Percentiles rank a stretch among this genome's conserved stretches.
phyloP scores from a whole-genome alignment of 2,329 filamentous ascomycete species.

The Zasmidium citrigriseum region DNA sequence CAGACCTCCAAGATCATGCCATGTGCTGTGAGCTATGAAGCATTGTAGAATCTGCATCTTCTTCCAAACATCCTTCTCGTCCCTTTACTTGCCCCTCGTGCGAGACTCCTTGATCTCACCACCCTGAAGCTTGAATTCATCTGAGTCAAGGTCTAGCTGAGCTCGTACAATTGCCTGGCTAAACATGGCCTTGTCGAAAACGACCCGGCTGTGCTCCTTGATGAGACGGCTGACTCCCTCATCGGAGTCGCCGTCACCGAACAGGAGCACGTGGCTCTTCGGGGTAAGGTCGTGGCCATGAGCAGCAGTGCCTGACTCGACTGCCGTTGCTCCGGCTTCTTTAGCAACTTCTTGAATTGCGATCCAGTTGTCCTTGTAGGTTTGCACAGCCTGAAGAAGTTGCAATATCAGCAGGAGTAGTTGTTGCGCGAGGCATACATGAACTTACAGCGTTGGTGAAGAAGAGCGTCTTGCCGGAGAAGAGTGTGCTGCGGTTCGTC shows the following conservation, averaged over 20 bases:
- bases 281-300: constrained; percentile 25
- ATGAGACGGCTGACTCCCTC: constrained; percentile 36
- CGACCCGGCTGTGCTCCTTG: constrained; percentile 35
- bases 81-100: no score
- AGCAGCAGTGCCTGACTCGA: constrained; percentile 25
- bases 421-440: neutral
- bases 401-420: neutral
- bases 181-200: constrained; percentile 48
- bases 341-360: constrained; percentile 43
- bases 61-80: no score
- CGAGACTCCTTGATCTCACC: no score
- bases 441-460: constrained; percentile 44
- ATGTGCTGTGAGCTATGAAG: no score
- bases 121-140: constrained; percentile 37
- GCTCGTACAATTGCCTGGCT: constrained; percentile 47
- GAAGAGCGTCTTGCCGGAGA: constrained; percentile 52
- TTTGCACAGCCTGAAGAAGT: neutral
- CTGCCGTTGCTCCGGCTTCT: constrained; percentile 39
- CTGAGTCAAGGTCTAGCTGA: constrained; percentile 39
- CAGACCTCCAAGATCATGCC: no score
- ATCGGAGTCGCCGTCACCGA: constrained; percentile 41
- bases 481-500: constrained; percentile 45
- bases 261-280: constrained; percentile 35
- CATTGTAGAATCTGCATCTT: no score
- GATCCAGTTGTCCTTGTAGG: constrained; percentile 37